These are phyloP conservation scores for Chlorella variabilis DNA, from an alignment of 163 green algal species.

Conservation along the genomic window DNA sequence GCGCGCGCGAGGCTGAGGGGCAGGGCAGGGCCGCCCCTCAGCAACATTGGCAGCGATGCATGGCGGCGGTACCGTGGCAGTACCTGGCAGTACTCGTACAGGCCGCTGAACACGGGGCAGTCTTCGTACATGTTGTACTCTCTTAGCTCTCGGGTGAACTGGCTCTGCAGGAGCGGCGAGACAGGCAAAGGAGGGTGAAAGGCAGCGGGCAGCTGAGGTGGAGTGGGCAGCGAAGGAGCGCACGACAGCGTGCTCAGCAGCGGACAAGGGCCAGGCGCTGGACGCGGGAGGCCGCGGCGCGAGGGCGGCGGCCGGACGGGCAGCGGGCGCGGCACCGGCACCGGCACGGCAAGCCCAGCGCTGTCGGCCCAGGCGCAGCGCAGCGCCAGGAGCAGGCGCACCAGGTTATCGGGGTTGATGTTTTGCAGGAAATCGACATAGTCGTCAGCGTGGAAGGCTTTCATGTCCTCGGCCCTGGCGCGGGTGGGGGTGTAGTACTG, in stretches of 20 bases:
- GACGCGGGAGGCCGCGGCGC: too few relatives aligned
- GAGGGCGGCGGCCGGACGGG: too few relatives aligned
- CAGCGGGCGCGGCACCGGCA: too few relatives aligned
- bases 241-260: too few relatives aligned
- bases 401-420: constrained; percentile 67
- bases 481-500: constrained; percentile 36
- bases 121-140: constrained; percentile 77
- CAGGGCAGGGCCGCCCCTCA: not conserved
- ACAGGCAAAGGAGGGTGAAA: not conserved
- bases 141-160: constrained; percentile 3
- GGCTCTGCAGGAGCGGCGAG: not conserved
- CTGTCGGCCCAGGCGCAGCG: too few relatives aligned
- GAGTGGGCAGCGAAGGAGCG: too few relatives aligned
- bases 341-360: too few relatives aligned
- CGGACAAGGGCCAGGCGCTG: too few relatives aligned
- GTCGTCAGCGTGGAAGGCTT: constrained; percentile 71
- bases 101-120: constrained; percentile 95
- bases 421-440: constrained; percentile 79
- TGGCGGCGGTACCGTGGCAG: constrained; percentile 51
- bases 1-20: too few relatives aligned
- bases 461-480: constrained; percentile 57
- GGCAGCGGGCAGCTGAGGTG: too few relatives aligned
- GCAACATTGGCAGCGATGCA: too few relatives aligned
- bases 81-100: constrained; percentile 93
- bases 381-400: too few relatives aligned